A percentile compares a stretch with the other conserved stretches of the same genome.
These are phyloP conservation scores for Candida hispaniensis DNA, from an alignment of 805 yeast species.

Conservation along the genomic window DNA sequence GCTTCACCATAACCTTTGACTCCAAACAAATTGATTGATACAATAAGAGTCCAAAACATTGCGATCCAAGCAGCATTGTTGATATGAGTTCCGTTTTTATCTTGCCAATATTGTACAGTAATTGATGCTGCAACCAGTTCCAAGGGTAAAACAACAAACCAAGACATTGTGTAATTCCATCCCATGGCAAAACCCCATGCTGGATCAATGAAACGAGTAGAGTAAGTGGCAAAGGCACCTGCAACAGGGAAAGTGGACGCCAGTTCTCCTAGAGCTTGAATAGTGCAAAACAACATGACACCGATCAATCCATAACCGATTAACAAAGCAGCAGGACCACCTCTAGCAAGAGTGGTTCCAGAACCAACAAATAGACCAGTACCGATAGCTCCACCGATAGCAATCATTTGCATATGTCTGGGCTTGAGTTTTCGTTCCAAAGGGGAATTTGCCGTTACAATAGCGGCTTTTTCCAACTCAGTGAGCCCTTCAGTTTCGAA, in stretches of 20 bases:
- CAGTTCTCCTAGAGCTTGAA: constrained; percentile 55
- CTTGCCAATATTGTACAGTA: constrained; percentile 43
- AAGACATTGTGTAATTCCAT: constrained; percentile 52
- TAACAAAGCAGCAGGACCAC: constrained; percentile 56
- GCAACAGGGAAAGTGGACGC: constrained; percentile 49
- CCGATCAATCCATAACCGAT: constrained; percentile 54
- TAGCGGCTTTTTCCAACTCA: constrained; percentile 31
- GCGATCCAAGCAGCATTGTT: constrained; percentile 49
- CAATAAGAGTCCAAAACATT: constrained; percentile 43
- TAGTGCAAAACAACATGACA: constrained; percentile 47
- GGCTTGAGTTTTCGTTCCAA: constrained; percentile 35
- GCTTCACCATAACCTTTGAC: constrained; percentile 58
- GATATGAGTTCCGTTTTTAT: constrained; percentile 31
- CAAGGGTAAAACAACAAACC: constrained; percentile 50
- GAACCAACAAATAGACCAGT: constrained; percentile 64
- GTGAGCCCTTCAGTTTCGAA: constrained; percentile 25
- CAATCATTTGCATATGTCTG: constrained; percentile 47
- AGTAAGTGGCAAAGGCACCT: constrained; percentile 46
- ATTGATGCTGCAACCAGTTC: constrained; percentile 52
- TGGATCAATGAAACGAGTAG: constrained; percentile 49
- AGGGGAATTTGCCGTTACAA: constrained; percentile 45
- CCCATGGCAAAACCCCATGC: constrained; percentile 58
- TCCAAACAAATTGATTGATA: constrained; percentile 42
- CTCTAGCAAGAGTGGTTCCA: constrained; percentile 42
- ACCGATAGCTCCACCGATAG: constrained; percentile 71